Percentiles rank a stretch among this genome's conserved stretches.
phyloP scores from a whole-genome alignment of 768 basidiomycete genomes.

The Roridomyces roridus region DNA sequence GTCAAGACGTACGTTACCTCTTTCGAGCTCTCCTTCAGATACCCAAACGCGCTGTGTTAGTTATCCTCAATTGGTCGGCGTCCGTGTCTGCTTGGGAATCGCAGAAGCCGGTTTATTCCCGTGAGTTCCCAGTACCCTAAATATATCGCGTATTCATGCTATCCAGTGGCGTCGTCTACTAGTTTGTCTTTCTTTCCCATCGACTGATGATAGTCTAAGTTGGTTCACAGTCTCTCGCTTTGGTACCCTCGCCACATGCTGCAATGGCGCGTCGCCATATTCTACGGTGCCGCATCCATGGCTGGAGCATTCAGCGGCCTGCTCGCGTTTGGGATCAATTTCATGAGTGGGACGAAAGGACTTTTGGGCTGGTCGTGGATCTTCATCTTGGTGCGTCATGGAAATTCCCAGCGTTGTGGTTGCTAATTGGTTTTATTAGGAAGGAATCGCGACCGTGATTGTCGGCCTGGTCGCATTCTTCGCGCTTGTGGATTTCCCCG shows the following conservation, averaged over 20 bases:
- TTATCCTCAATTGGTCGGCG: slow-evolving; percentile 65
- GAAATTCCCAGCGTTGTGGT: background rate
- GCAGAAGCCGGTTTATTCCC: slow-evolving; percentile 79
- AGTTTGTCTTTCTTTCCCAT: slow-evolving; percentile 45
- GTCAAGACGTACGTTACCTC: slow-evolving; percentile 58
- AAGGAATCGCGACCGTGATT: slow-evolving; percentile 65
- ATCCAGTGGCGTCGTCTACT: slow-evolving; percentile 65
- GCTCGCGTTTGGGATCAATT: slow-evolving; percentile 59
- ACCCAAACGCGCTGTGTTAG: slow-evolving; percentile 34
- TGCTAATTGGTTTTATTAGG: too few species aligned
- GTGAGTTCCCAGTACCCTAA: background rate
- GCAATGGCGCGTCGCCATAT: slow-evolving; percentile 65
- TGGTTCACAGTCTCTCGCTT: slow-evolving; percentile 55
- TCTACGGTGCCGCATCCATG: slow-evolving; percentile 69
- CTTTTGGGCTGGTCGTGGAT: slow-evolving; percentile 75
- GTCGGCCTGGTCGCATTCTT: slow-evolving; percentile 63
- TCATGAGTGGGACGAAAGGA: slow-evolving; percentile 54
- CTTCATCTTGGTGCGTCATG: slow-evolving; percentile 36
- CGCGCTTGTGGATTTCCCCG: slow-evolving; percentile 67
- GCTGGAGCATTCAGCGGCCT: slow-evolving; percentile 71
- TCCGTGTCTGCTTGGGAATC: slow-evolving; percentile 63
- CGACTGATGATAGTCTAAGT: background rate
- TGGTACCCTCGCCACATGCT: slow-evolving; percentile 74
- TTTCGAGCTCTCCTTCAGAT: background rate
- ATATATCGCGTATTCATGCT: background rate